Percentiles rank a stretch among this genome's conserved stretches.
phyloP scores from a whole-genome alignment of 441 rosid genomes.

The Croton setiger region DNA sequence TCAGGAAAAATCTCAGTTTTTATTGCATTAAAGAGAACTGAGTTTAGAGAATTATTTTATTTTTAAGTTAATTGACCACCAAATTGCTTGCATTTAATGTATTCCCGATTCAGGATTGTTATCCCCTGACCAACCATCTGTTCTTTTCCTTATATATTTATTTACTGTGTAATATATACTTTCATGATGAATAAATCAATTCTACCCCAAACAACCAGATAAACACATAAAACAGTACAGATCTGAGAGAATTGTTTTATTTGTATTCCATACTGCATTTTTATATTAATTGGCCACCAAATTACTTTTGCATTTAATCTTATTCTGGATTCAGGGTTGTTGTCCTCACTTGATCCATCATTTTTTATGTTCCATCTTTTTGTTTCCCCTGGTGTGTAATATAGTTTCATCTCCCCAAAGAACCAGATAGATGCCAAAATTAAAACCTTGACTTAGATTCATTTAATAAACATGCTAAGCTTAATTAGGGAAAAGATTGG shows the following conservation, averaged over 20 bases:
- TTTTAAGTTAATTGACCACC: neutral
- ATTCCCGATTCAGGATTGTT: neutral
- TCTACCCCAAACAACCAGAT: no score
- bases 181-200: neutral
- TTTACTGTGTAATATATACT: neutral
- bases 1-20: constrained; percentile 4
- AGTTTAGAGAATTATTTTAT: neutral
- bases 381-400: neutral
- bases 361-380: neutral
- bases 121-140: neutral
- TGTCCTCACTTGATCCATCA: neutral
- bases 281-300: neutral
- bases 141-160: neutral
- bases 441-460: neutral
- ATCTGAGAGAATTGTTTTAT: no score
- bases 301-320: neutral
- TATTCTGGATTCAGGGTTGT: neutral
- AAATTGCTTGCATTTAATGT: neutral
- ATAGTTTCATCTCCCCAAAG: neutral
- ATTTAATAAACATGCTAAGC: neutral
- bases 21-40: neutral
- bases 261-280: neutral
- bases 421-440: neutral
- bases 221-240: no score
- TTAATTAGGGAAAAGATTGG: neutral